Conservation (phyloP, 2,329 filamentous ascomycete genomes). For the Botryosphaeria agaves region DNA sequence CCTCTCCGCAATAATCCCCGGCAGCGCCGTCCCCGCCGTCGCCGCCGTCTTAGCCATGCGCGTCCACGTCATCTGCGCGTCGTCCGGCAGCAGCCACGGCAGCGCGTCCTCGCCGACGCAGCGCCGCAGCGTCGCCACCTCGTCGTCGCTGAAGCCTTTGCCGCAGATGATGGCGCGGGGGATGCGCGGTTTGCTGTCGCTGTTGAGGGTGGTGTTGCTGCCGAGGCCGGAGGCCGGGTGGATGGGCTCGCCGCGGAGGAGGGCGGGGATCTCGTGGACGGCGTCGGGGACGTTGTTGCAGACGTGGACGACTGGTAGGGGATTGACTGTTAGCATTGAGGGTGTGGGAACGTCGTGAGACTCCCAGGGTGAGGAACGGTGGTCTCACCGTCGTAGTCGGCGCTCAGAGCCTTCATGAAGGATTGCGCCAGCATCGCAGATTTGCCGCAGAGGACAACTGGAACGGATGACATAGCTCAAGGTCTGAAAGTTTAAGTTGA, state of each 20-base stretch:
- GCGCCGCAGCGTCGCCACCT: conserved; percentile 7
- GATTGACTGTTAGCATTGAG: background rate
- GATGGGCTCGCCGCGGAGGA: conserved; percentile 6
- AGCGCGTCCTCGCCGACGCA: conserved; percentile 5
- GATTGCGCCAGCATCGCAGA: conserved; percentile 6
- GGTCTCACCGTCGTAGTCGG: conserved; percentile 7
- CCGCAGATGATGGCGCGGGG: conserved; percentile 10
- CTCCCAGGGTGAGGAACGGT: too few relatives aligned
- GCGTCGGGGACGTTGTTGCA: conserved; percentile 6
- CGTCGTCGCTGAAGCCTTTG: conserved; percentile 8
- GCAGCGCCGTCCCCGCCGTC: conserved; percentile 4
- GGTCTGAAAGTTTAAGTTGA: background rate
- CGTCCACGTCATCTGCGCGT: conserved; percentile 5
- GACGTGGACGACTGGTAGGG: conserved; percentile 9
- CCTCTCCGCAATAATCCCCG: conserved; percentile 6
- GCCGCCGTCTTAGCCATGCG: conserved; percentile 4
- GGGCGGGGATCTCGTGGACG: conserved; percentile 6
- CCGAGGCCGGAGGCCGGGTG: conserved; percentile 7
- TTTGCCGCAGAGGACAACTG: conserved; percentile 9
- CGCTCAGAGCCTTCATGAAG: conserved; percentile 6
- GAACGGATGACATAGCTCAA: conserved; percentile 7
- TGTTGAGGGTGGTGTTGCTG: conserved; percentile 6
- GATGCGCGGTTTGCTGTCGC: conserved; percentile 2
- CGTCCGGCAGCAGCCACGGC: conserved; percentile 7
- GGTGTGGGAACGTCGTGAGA: background rate